phyloP scores from a whole-genome alignment of 768 basidiomycete genomes.

The Agaricus bisporus region DNA sequence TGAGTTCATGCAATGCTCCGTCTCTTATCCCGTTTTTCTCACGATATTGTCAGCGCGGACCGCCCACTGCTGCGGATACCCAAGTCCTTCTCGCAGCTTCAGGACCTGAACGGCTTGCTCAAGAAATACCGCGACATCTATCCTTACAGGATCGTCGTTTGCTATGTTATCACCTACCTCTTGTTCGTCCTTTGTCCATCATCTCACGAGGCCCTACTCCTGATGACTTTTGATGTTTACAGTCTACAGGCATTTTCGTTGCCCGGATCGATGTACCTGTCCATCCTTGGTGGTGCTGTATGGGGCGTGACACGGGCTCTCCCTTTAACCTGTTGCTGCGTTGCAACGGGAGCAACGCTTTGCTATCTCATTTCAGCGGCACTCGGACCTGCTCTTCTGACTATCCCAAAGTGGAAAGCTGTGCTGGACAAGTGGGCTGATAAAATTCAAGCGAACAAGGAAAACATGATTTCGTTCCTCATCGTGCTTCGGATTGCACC shows the following conservation, averaged over 20 bases:
- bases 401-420: slow-evolving; percentile 79
- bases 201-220: not conserved
- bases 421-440: slow-evolving; percentile 76
- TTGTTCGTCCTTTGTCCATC: slow-evolving; percentile 55
- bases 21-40: slow-evolving; percentile 10
- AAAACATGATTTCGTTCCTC: slow-evolving; percentile 86
- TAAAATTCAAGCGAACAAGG: slow-evolving; percentile 72
- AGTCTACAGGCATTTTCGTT: slow-evolving; percentile 96
- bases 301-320: slow-evolving; percentile 88
- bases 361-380: slow-evolving; percentile 92
- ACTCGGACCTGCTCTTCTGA: slow-evolving; percentile 86
- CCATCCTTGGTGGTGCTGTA: slow-evolving; percentile 92
- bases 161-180: slow-evolving; percentile 85
- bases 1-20: slow-evolving; percentile 30
- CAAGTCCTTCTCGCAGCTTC: slow-evolving; percentile 80
- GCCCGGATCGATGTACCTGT: slow-evolving; percentile 96
- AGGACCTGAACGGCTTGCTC: slow-evolving; percentile 76
- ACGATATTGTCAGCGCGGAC: slow-evolving; percentile 50
- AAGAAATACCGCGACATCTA: slow-evolving; percentile 92
- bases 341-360: slow-evolving; percentile 84
- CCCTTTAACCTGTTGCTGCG: slow-evolving; percentile 87
- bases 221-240: slow-evolving; percentile 7
- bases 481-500: slow-evolving; percentile 94
- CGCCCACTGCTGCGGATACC: slow-evolving; percentile 74
- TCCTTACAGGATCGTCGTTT: slow-evolving; percentile 78